Base-by-base conservation (phyloP, 2,329 filamentous ascomycete species). In the Talaromyces marneffei region DNA sequence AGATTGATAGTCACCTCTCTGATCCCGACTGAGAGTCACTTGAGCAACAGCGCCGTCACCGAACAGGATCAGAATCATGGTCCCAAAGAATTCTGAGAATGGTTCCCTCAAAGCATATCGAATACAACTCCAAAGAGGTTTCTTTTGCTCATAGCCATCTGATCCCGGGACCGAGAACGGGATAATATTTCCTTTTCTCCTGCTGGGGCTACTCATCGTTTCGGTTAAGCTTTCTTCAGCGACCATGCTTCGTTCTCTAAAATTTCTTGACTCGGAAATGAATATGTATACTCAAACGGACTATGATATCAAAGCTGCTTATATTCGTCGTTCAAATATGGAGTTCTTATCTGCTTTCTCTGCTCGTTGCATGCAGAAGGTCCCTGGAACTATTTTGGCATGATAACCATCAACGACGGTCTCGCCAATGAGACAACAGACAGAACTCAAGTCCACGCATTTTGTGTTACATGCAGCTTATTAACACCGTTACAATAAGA, bases 1-100 rank as follows among this genome's bases (percentile, higher is more conserved):
- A 4, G 80, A 82, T 65, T 83, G 80, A 66, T 82, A 83, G 62
- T 76, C 70, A 9, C 78, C 77, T 61, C 76, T 78, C 57, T 72
- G 63, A n/a, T 66, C 70, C 44, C 70, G 65, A 62, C 83, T 86
- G 12, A 90, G 79, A 0, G 85, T 75, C 0, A 89, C 87, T 71
- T 90, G 88, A 2, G 87, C 87, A 20, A 90, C 85, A 59, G 85
- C 84, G n/a, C 86, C 87, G 63, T 90, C 83, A 3, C 87, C 87
- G 67, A 90, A 90, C 42, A 90, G 74, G 62, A 90, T 78, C 64
- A 90, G 73, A 59, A 87, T 81, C 76, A 90, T 86, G 12, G 84
- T 87, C 7, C 86, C 87, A 55, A 87, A 82, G 74, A 89, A 89
- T 66, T 90, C 86, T 1, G 85, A 84, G 65, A 89, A 84, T 1